Conservation (phyloP, 495 filamentous ascomycete species). For the Hypoxylon perforatum region DNA sequence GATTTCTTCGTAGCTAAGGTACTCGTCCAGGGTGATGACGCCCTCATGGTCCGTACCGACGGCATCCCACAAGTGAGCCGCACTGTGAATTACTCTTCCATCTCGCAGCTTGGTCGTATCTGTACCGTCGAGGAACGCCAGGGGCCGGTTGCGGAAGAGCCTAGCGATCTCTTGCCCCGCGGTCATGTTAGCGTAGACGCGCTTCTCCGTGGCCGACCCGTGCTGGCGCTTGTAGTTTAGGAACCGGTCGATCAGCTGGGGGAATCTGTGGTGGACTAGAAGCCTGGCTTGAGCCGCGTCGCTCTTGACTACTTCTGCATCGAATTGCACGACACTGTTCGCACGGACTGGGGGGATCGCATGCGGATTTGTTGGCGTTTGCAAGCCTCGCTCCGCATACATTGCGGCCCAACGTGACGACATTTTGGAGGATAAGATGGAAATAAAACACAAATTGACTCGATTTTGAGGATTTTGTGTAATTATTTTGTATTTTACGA, state of each 20-base stretch:
- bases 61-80: constrained; percentile 28
- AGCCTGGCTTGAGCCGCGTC: constrained; percentile 38
- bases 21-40: constrained; percentile 16
- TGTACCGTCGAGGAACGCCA: constrained; percentile 22
- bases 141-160: constrained; percentile 39
- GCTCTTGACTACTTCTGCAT: constrained; percentile 12
- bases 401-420: too few species aligned
- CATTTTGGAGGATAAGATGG: too few species aligned
- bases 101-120: constrained; percentile 38
- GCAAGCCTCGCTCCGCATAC: too few species aligned
- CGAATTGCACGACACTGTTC: constrained; percentile 40
- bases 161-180: constrained; percentile 33
- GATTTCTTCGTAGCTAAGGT: constrained; percentile 48
- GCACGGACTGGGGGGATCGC: constrained; percentile 14
- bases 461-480: too few species aligned
- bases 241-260: constrained; percentile 35
- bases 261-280: constrained; percentile 34
- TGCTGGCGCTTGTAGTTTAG: constrained; percentile 33
- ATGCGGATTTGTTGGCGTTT: too few species aligned
- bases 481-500: too few species aligned
- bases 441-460: too few species aligned
- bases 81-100: not conserved
- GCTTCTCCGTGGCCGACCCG: constrained; percentile 24
- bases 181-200: constrained; percentile 33
- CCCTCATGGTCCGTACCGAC: constrained; percentile 20